Percentiles rank a stretch among this genome's conserved stretches.
Conservation (phyloP, 2,329 filamentous ascomycete species). For the Colletotrichum viniferum region DNA sequence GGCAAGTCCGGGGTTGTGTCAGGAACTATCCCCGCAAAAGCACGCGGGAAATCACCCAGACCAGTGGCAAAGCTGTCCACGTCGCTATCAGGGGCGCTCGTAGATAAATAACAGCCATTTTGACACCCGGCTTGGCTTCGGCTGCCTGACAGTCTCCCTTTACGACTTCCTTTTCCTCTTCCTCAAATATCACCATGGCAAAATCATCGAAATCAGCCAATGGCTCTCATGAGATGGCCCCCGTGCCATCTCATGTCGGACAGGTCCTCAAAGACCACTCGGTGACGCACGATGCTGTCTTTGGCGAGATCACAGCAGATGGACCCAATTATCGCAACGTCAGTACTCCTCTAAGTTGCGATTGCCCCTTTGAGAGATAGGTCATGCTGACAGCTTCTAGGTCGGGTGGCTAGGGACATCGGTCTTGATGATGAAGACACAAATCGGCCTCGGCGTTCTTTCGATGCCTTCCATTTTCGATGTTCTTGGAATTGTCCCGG, state of each 20-base stretch:
- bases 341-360: constrained; percentile 27
- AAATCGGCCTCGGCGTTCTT: constrained; percentile 49
- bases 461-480: constrained; percentile 50
- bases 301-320: constrained; percentile 34
- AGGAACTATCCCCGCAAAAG: not conserved
- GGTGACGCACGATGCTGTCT: constrained; percentile 33
- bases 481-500: constrained; percentile 49
- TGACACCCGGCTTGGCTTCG: not conserved
- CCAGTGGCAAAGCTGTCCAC: not conserved
- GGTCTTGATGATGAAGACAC: constrained; percentile 48
- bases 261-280: not conserved
- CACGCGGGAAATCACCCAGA: not conserved
- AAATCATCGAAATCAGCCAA: not conserved
- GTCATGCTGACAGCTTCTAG: constrained; percentile 23
- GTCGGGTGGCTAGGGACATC: constrained; percentile 47
- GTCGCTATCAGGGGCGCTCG: not conserved
- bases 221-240: not conserved
- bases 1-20: not conserved
- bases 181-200: not conserved
- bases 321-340: constrained; percentile 9
- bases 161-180: not conserved
- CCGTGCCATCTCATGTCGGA: not conserved
- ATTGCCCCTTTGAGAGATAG: constrained; percentile 21
- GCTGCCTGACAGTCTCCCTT: not conserved
- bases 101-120: not conserved